Conservation (phyloP, 2,329 filamentous ascomycete species). For the Colletotrichum endophyticum region DNA sequence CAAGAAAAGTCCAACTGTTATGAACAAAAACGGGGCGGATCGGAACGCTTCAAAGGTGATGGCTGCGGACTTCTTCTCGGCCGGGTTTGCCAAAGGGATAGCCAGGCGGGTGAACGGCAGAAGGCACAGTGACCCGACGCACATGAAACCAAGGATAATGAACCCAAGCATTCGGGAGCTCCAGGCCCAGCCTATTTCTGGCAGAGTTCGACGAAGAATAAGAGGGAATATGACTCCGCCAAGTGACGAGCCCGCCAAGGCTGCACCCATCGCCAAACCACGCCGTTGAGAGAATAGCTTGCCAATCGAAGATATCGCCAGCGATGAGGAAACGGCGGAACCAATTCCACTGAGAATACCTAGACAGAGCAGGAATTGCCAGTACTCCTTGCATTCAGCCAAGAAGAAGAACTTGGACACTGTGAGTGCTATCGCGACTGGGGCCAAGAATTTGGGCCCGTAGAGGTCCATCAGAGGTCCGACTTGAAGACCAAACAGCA, state of each 20-base stretch:
- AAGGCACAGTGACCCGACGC: conserved; percentile 36
- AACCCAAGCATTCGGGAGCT: conserved; percentile 28
- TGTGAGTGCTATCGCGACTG: conserved; percentile 39
- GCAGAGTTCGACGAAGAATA: conserved; percentile 31
- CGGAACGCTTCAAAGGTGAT: conserved; percentile 46
- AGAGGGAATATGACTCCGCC: conserved; percentile 37
- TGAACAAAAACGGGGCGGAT: conserved; percentile 43
- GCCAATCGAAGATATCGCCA: conserved; percentile 33
- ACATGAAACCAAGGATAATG: conserved; percentile 27
- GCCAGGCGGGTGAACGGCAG: conserved; percentile 30
- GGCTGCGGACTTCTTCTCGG: conserved; percentile 23
- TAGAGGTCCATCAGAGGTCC: conserved; percentile 53
- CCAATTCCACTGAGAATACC: conserved; percentile 41
- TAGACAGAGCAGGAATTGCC: conserved; percentile 47
- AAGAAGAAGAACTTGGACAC: conserved; percentile 47
- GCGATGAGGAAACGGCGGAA: conserved; percentile 38
- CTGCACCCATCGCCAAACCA: conserved; percentile 27
- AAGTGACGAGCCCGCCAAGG: conserved; percentile 22
- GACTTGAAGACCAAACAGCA: conserved; percentile 50
- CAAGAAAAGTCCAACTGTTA: conserved; percentile 45
- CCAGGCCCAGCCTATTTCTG: conserved; percentile 35
- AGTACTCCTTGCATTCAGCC: conserved; percentile 48
- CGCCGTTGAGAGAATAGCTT: conserved; percentile 29
- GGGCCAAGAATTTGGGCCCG: conserved; percentile 43
- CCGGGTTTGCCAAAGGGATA: not conserved